Evolutionary conservation across 2,329 filamentous ascomycete species (phyloP), one percentile per base, ranked within the genome.

Genomic region (Chrysoporthe deuterocubensis): DNA sequence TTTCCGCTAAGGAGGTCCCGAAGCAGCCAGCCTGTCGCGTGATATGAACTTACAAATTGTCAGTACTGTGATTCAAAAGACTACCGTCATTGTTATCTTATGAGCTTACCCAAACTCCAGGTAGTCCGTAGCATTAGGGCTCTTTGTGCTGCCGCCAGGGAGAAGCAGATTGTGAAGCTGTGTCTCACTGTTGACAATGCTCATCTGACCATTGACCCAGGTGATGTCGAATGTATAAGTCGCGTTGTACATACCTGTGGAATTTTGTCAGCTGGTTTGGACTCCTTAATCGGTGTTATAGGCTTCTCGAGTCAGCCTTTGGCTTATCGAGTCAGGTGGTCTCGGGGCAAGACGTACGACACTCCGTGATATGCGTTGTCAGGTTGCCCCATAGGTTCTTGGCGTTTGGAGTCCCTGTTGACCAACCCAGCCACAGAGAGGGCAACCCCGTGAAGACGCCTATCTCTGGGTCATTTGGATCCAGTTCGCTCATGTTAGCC

Each of bases 391-490:
- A 68, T 21, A 65, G 46, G 5, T 42, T 48, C 37, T 50, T 42
- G n/a, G 65, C 61, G 34, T 65, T 62, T n/a, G 32, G 8, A 18
- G 58, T 61, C 37, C 48, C 63, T 6, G 67, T 69, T 6, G 58
- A 65, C 67, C 67, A 71, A 16, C 67, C 69, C 11, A 69, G 21
- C 69, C 69, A 71, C 14, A 71, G 57, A 32, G 67, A 69, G 9
- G 69, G 69, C 13, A 69, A 42, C 18, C 59, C 62, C 5, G 46
- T 58, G 26, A 67, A 71, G 18, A 69, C 60, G 21, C 69, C 69
- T 5, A 62, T 48, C n/a, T 69, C 67, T 4, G 50, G 62, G n/a
- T 56, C 46, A 2, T 68, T 65, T 13, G 62, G 62, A n/a, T 56
- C 34, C 1, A 65, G 26, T 4, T 56, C 37, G 42, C n/a, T 57